These are phyloP conservation scores for Phialophora expanda DNA, from an alignment of 2,329 filamentous ascomycete species.

Conservation along the genomic window DNA sequence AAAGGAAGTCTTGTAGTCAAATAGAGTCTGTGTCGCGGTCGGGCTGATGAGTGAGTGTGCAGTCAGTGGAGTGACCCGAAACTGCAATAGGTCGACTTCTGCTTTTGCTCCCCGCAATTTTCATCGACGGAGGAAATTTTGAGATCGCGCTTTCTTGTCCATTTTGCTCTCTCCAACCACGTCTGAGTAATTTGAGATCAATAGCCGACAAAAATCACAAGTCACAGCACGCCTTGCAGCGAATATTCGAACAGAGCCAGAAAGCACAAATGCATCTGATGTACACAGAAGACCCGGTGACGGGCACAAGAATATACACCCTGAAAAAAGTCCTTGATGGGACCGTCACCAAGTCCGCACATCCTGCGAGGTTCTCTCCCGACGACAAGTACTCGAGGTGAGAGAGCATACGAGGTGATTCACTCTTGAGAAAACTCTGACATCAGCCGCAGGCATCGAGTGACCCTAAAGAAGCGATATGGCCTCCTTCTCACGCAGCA, in stretches of 20 bases:
- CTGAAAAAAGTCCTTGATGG: slow-evolving; percentile 71
- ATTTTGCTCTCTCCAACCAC: slow-evolving; percentile 32
- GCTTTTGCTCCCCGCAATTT: slow-evolving; percentile 8
- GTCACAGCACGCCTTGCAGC: neutral
- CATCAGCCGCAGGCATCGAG: slow-evolving; percentile 70
- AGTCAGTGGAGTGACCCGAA: slow-evolving; percentile 7
- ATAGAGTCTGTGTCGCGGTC: neutral
- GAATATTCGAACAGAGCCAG: neutral
- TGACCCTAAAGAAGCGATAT: slow-evolving; percentile 93
- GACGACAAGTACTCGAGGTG: slow-evolving; percentile 95
- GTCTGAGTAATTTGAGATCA: slow-evolving; percentile 23
- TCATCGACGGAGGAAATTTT: slow-evolving; percentile 4
- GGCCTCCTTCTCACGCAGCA: slow-evolving; percentile 84
- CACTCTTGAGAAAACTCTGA: slow-evolving; percentile 4
- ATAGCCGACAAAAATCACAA: neutral
- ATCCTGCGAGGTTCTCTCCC: slow-evolving; percentile 94
- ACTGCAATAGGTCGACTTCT: slow-evolving; percentile 8
- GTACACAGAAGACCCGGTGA: slow-evolving; percentile 78
- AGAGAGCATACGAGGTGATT: slow-evolving; percentile 30
- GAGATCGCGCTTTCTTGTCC: slow-evolving; percentile 5
- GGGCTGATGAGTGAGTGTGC: slow-evolving; percentile 14
- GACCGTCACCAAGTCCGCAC: slow-evolving; percentile 91
- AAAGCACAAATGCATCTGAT: slow-evolving; percentile 69
- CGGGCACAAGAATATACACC: slow-evolving; percentile 90
- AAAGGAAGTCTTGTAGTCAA: slow-evolving; percentile 20